A percentile compares a stretch with the other conserved stretches of the same genome.
Evolutionary conservation across 176 grass and related monocot genomes (phyloP).

Genomic region (Bolboschoenus planiculmis): DNA sequence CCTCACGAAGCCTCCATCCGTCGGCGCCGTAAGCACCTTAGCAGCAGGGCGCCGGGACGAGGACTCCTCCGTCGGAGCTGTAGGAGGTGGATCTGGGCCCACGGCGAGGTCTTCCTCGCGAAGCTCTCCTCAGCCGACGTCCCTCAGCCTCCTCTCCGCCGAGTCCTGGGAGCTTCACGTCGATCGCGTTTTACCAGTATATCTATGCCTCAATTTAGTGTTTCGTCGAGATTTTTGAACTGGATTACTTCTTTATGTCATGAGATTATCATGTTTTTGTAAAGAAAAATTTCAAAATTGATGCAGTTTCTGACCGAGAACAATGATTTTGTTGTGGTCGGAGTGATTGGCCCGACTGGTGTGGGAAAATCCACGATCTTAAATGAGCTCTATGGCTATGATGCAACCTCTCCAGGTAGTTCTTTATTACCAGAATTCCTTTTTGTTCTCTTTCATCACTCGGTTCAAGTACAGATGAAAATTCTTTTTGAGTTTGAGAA

Average conservation of each 20-base stretch:
- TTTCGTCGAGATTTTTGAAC: neutral
- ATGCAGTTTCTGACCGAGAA: constrained; percentile 87
- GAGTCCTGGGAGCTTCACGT: constrained; percentile 71
- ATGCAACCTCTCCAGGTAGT: constrained; percentile 63
- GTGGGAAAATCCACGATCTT: constrained; percentile 86
- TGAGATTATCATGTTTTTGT: neutral
- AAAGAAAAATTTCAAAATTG: neutral
- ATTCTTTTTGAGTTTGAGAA: neutral
- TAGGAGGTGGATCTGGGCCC: neutral
- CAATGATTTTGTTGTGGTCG: constrained; percentile 89
- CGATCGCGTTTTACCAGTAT: constrained; percentile 75
- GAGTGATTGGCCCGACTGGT: constrained; percentile 74
- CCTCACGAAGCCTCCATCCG: constrained; percentile 52
- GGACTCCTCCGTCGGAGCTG: neutral
- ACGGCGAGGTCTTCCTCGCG: constrained; percentile 25
- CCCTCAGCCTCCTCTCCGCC: constrained; percentile 56
- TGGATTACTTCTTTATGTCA: neutral
- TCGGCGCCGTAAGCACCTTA: constrained; percentile 32
- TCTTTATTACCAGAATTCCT: neutral
- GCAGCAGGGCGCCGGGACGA: constrained; percentile 7
- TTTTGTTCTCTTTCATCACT: neutral
- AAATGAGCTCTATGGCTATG: constrained; percentile 83
- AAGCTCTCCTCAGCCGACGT: constrained; percentile 46
- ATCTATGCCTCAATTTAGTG: constrained; percentile 2
- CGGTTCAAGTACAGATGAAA: neutral